Evolutionary conservation across 805 yeast species (phyloP).

Genomic region (Ogataea parapolymorpha): DNA sequence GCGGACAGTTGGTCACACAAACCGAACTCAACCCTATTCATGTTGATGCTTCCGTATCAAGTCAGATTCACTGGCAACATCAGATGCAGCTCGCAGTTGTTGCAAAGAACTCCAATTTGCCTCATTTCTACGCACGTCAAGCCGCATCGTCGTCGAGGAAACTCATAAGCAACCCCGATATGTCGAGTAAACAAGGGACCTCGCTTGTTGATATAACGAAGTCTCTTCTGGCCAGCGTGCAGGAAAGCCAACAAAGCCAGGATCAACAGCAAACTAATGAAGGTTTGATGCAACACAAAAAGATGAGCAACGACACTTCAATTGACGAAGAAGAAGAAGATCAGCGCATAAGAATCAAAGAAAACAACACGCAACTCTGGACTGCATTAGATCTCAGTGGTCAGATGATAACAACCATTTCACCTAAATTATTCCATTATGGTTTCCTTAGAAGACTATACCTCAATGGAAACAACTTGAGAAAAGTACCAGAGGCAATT

Average conservation of each 20-base stretch:
- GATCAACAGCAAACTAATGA: constrained; percentile 30
- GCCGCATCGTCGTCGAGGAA: constrained; percentile 69
- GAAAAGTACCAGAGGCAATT: constrained; percentile 62
- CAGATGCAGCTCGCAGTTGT: constrained; percentile 70
- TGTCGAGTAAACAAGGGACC: constrained; percentile 26
- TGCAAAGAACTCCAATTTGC: constrained; percentile 62
- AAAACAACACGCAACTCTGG: constrained; percentile 82
- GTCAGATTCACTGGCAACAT: constrained; percentile 67
- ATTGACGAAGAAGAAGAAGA: constrained; percentile 63
- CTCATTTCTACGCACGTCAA: constrained; percentile 81
- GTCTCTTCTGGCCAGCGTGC: constrained; percentile 32
- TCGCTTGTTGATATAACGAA: constrained; percentile 41
- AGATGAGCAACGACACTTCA: constrained; percentile 30
- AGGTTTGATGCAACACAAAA: constrained; percentile 38
- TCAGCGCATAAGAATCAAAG: constrained; percentile 56
- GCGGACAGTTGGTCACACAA: constrained; percentile 20
- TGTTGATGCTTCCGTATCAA: constrained; percentile 35
- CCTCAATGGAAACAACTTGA: constrained; percentile 79
- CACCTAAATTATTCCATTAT: constrained; percentile 76
- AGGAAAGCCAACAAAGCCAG: constrained; percentile 28
- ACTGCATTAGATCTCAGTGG: constrained; percentile 90
- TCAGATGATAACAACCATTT: constrained; percentile 69
- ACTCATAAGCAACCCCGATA: constrained; percentile 32
- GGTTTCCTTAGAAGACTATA: constrained; percentile 82
- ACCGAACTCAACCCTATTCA: constrained; percentile 27